phyloP scores from a whole-genome alignment of 495 filamentous ascomycete species.

The Penicillium robsamsonii region DNA sequence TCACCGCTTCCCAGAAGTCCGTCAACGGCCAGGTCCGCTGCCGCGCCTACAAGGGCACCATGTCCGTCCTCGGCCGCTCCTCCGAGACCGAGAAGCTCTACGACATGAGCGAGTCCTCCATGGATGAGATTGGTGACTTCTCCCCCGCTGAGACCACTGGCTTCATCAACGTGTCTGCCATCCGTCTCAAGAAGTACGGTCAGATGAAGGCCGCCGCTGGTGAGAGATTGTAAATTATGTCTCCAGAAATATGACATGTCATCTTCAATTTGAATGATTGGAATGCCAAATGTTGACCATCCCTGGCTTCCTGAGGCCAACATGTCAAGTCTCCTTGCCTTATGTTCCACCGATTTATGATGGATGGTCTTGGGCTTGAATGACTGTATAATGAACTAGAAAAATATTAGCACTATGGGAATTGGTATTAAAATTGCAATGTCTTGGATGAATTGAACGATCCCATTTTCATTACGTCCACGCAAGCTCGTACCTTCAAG shows the following conservation, averaged over 20 bases:
- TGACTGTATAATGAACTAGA: conserved; percentile 33
- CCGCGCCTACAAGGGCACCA: conserved; percentile 73
- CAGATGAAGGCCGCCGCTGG: conserved; percentile 64
- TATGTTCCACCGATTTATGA: conserved; percentile 11
- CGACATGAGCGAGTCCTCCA: conserved; percentile 71
- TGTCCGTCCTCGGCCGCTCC: conserved; percentile 71
- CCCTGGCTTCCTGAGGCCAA: conserved; percentile 20
- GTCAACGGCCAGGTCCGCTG: conserved; percentile 68
- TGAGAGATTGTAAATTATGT: conserved; percentile 32
- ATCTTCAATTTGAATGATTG: conserved; percentile 12
- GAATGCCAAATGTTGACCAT: conserved; percentile 27
- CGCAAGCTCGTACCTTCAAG: background rate
- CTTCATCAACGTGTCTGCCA: conserved; percentile 80
- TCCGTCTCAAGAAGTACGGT: conserved; percentile 89
- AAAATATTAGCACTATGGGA: conserved; percentile 9
- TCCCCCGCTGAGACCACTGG: conserved; percentile 69
- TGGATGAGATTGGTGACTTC: conserved; percentile 87
- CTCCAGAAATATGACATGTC: conserved; percentile 1
- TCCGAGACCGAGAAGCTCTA: conserved; percentile 84
- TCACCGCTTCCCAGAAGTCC: conserved; percentile 69
- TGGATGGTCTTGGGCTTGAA: conserved; percentile 20
- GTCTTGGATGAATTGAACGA: conserved; percentile 1
- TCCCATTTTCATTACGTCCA: background rate
- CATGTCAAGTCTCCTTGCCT: conserved; percentile 6
- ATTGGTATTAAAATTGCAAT: conserved; percentile 2